Base-by-base conservation (phyloP, 768 basidiomycete genomes). In the Boletus subparvulus region DNA sequence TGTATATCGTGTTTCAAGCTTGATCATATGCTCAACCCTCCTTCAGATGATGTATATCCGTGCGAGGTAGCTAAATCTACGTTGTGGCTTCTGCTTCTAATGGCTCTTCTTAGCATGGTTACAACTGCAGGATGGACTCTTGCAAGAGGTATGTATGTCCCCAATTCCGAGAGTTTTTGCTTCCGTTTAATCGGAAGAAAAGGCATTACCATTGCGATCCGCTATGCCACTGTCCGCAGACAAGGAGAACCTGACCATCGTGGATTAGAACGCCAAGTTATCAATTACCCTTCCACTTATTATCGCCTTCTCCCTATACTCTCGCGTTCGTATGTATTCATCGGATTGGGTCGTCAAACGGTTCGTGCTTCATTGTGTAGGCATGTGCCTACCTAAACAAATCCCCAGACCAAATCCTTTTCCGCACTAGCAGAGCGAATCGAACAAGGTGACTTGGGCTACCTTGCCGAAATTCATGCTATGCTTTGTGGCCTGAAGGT, bases 401-500 rank as follows among this genome's bases (percentile, higher is more conserved):
- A 19, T 40, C 2, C 2, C 19, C 56, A 87, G 87, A 71, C 69
- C 2, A 72, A 73, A 41, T 71, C 80, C 0, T 88, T 88, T 65
- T 70, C 80, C 9, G 61, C 66, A 13, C 78, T 87, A 74, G 69
- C 78, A 3, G 61, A 69, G 9, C 78, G 76, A 12, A 78, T 88
- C 12, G 74, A 81, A 1, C 65, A 72, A 3, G 84, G 86, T 3
- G 83, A 89, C 62, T 78, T 83, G 0, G 80, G 81, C 1, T 74
- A 84, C 30, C 78, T 92, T n/a, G 79, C 83, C 0, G 88, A 90
- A 59, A 79, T 88, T 66, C 90, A 92, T 61, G 84, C 86, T 0
- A 82, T 80, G 11, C 83, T 87, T 11, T 85, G 84, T 63, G 87
- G 84, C 0, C 74, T 91, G 24, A 92, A 92, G 67, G 77, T 82